These are phyloP conservation scores for Candida koratica DNA, from an alignment of 805 yeast genomes.

Conservation along the genomic window DNA sequence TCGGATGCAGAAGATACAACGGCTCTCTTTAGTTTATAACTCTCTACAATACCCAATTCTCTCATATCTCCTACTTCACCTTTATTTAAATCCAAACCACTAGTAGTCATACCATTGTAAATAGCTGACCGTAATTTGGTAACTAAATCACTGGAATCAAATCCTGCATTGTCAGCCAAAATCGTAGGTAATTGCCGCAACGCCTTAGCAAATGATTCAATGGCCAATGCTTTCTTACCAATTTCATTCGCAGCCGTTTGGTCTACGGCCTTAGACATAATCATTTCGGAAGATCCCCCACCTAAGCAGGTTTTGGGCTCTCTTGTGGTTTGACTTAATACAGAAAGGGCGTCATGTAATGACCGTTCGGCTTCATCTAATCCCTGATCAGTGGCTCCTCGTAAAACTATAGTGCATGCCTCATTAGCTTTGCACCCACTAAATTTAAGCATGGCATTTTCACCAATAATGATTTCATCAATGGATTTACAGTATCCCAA, in stretches of 20 bases:
- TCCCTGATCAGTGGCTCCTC: constrained; percentile 52
- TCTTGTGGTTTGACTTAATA: constrained; percentile 87
- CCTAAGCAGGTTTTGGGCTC: constrained; percentile 91
- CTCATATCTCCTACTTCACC: constrained; percentile 93
- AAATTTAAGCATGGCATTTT: constrained; percentile 83
- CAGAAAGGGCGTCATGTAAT: constrained; percentile 92
- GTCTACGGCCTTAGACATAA: constrained; percentile 96
- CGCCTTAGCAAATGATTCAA: constrained; percentile 92
- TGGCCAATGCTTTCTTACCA: constrained; percentile 91
- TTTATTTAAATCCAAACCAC: constrained; percentile 82
- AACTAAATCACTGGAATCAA: constrained; percentile 87
- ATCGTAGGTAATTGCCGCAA: constrained; percentile 93
- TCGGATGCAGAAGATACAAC: constrained; percentile 96
- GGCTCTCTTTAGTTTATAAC: constrained; percentile 85
- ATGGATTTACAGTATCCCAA: constrained; percentile 85
- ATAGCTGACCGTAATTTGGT: constrained; percentile 86
- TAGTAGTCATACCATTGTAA: constrained; percentile 86
- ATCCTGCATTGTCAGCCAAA: constrained; percentile 95
- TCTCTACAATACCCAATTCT: constrained; percentile 87
- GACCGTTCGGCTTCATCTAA: constrained; percentile 48
- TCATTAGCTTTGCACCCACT: constrained; percentile 95
- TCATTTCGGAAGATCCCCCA: constrained; percentile 86
- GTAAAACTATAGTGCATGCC: constrained; percentile 91
- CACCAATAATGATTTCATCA: constrained; percentile 92
- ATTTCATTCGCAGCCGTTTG: constrained; percentile 85